These are phyloP conservation scores for Coemansia sp. DNA, from an alignment of 192 early-diverging fungal genomes.

Conservation along the genomic window DNA sequence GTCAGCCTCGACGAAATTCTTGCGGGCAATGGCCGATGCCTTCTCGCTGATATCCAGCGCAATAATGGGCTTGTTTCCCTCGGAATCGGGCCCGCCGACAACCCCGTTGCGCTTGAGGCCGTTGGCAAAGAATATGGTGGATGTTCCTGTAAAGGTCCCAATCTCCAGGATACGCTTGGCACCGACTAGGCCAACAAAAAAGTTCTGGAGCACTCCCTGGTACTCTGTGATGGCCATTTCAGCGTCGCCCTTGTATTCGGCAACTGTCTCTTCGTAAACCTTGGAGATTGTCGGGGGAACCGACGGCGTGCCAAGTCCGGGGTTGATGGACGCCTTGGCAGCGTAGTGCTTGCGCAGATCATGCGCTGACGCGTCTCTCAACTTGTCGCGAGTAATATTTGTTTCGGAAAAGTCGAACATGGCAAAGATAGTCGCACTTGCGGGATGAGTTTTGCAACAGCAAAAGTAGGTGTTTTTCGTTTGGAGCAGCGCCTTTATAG, in stretches of 20 bases:
- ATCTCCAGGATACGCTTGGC: slow-evolving; percentile 59
- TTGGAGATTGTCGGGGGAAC: slow-evolving; percentile 15
- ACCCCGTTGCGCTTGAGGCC: slow-evolving; percentile 50
- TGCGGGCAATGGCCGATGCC: slow-evolving; percentile 42
- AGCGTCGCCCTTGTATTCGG: background rate
- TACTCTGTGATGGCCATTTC: slow-evolving; percentile 46
- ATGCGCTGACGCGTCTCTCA: slow-evolving; percentile 5
- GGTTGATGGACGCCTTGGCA: slow-evolving; percentile 18
- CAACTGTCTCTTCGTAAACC: slow-evolving; percentile 8
- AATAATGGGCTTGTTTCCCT: slow-evolving; percentile 29
- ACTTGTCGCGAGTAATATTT: too few species aligned
- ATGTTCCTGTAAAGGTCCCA: slow-evolving; percentile 62
- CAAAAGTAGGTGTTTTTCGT: too few species aligned
- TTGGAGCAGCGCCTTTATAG: too few species aligned
- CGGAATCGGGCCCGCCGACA: slow-evolving; percentile 2
- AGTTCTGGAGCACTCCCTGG: slow-evolving; percentile 51
- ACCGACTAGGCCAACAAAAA: slow-evolving; percentile 47
- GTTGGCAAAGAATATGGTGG: slow-evolving; percentile 62
- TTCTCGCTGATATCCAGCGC: slow-evolving; percentile 53
- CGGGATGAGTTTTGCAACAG: too few species aligned
- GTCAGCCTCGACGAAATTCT: slow-evolving; percentile 27
- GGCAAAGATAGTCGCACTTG: too few species aligned
- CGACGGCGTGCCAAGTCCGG: slow-evolving; percentile 14
- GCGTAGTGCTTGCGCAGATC: slow-evolving; percentile 27
- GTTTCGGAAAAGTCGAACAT: too few species aligned